These are phyloP conservation scores for Citrus sp. DNA, from an alignment of 345 rosid species.

Conservation along the genomic window DNA sequence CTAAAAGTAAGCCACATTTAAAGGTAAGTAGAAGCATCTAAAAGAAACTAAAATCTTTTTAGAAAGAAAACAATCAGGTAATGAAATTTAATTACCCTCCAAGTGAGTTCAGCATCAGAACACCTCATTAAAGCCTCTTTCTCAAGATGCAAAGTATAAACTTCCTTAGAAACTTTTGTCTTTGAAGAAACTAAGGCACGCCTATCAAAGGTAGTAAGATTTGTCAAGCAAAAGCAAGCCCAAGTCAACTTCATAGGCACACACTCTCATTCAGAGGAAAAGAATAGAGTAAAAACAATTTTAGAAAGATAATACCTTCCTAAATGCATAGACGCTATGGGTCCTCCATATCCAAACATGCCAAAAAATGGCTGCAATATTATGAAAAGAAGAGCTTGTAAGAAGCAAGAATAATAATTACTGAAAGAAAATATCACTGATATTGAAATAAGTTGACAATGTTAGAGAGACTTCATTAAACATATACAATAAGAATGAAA, in stretches of 20 bases:
- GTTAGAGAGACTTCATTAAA: background rate
- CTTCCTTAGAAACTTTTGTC: slow-evolving; percentile 53
- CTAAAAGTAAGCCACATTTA: background rate
- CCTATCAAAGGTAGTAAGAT: slow-evolving; percentile 27
- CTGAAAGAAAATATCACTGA: background rate
- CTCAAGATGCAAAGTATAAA: slow-evolving; percentile 44
- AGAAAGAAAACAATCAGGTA: background rate
- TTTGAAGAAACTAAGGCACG: slow-evolving; percentile 62
- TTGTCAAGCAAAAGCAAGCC: background rate
- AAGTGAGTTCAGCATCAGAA: slow-evolving; percentile 34
- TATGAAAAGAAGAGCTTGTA: background rate
- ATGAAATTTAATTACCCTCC: slow-evolving; percentile 44
- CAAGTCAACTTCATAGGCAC: background rate
- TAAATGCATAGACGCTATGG: slow-evolving; percentile 55
- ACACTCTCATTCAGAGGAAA: background rate
- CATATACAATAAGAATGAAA: background rate
- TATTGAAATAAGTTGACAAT: background rate
- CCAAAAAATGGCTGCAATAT: slow-evolving; percentile 53
- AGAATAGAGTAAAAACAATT: background rate
- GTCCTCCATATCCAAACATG: slow-evolving; percentile 68
- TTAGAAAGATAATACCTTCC: slow-evolving; percentile 36
- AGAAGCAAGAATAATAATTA: background rate
- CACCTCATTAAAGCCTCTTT: slow-evolving; percentile 44
- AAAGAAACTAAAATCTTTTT: background rate
- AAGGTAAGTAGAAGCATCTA: background rate